These are phyloP conservation scores for Talaromyces albobiverticillius DNA, from an alignment of 2,329 filamentous ascomycete genomes.

Conservation along the genomic window DNA sequence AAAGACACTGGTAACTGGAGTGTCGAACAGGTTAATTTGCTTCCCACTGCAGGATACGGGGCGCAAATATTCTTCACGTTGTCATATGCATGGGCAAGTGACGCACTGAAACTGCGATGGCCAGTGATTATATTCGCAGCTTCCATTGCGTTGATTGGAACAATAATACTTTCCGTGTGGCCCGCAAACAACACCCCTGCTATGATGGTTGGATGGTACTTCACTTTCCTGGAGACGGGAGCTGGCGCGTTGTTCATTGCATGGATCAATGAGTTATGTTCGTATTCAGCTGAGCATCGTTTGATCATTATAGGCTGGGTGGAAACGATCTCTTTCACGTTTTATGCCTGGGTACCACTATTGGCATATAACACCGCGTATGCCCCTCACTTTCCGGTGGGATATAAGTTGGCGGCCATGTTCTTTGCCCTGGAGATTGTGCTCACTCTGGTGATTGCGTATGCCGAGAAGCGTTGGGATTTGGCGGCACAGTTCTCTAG, in stretches of 20 bases:
- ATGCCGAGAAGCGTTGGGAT: constrained; percentile 9
- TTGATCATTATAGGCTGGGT: constrained; percentile 51
- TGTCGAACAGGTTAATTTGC: constrained; percentile 55
- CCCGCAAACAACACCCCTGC: constrained; percentile 13
- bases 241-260: constrained; percentile 15
- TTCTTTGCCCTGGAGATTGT: constrained; percentile 32
- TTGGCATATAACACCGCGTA: constrained; percentile 36
- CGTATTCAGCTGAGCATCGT: constrained; percentile 48
- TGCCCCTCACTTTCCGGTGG: constrained; percentile 40
- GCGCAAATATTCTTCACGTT: constrained; percentile 55
- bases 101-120: constrained; percentile 56
- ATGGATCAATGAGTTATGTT: constrained; percentile 50
- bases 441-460: constrained; percentile 6
- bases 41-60: constrained; percentile 49
- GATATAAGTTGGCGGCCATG: constrained; percentile 33
- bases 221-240: constrained; percentile 16
- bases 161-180: constrained; percentile 15
- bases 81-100: constrained; percentile 59
- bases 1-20: constrained; percentile 43
- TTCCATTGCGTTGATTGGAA: constrained; percentile 15
- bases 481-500: not conserved
- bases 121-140: constrained; percentile 56
- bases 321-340: constrained; percentile 45
- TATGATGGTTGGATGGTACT: constrained; percentile 18
- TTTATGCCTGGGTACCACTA: constrained; percentile 45